phyloP scores from a whole-genome alignment of 2,329 filamentous ascomycete species.

The Biscogniauxia sp. region DNA sequence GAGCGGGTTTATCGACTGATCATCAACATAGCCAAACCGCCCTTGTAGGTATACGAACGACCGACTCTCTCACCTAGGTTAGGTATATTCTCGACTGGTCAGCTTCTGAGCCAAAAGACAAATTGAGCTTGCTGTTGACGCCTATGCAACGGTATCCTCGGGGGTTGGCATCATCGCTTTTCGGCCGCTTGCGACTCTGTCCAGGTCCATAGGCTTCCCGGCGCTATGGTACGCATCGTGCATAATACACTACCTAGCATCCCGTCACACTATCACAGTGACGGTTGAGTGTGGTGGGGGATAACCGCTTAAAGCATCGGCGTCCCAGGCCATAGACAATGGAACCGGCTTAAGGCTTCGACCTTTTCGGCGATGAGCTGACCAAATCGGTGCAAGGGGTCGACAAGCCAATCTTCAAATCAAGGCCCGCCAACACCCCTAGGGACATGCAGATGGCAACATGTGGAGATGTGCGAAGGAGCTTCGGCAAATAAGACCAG shows the following conservation, averaged over 20 bases:
- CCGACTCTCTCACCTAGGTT: too few relatives aligned
- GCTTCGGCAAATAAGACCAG: constrained; percentile 16
- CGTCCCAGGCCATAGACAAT: too few relatives aligned
- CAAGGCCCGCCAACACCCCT: constrained; percentile 8
- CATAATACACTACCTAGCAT: constrained; percentile 2
- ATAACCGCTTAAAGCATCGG: constrained; percentile 2
- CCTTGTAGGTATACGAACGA: neutral
- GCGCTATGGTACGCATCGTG: constrained; percentile 14
- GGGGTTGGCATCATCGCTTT: neutral
- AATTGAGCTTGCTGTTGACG: neutral
- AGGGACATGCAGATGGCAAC: neutral
- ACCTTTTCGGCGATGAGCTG: constrained; percentile 6
- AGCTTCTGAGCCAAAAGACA: neutral
- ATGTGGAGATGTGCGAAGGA: constrained; percentile 9
- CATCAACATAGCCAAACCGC: neutral
- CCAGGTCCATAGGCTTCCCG: constrained; percentile 8
- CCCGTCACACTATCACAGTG: constrained; percentile 24
- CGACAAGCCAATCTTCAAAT: constrained; percentile 3
- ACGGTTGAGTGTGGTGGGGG: constrained; percentile 15
- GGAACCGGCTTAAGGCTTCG: constrained; percentile 1
- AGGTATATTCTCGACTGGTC: neutral
- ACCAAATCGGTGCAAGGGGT: constrained; percentile 5
- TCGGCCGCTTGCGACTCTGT: constrained; percentile 1
- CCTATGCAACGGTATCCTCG: constrained; percentile 5
- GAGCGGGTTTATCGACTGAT: neutral